phyloP scores from a whole-genome alignment of 2,329 filamentous ascomycete genomes.

The Stagonosporopsis tanaceti region DNA sequence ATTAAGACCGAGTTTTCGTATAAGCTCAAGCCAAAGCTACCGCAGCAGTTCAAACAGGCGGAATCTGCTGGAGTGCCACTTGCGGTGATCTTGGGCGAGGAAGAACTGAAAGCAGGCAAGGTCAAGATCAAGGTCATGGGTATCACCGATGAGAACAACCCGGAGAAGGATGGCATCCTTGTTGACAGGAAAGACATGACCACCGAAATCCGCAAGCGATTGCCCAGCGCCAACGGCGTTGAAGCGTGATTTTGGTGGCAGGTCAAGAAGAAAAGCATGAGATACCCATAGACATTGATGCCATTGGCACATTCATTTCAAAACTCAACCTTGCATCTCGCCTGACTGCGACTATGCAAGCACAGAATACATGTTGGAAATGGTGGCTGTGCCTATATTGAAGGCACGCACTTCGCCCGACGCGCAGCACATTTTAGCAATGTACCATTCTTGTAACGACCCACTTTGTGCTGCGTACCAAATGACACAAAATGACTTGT shows the following conservation, averaged over 20 bases:
- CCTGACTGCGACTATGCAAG: background rate
- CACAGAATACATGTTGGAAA: background rate
- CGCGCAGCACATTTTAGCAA: background rate
- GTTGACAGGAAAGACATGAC: conserved; percentile 71
- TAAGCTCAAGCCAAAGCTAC: conserved; percentile 90
- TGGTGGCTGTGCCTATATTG: background rate
- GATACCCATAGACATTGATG: conserved; percentile 29
- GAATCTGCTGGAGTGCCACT: conserved; percentile 82
- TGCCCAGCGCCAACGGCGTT: conserved; percentile 45
- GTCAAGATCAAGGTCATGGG: conserved; percentile 89
- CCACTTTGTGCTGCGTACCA: background rate
- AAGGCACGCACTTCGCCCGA: background rate
- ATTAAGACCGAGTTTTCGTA: conserved; percentile 91
- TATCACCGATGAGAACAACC: conserved; percentile 75
- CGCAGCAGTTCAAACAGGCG: conserved; percentile 89
- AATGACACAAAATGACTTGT: background rate
- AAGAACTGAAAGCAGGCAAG: conserved; percentile 83
- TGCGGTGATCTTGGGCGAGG: conserved; percentile 88
- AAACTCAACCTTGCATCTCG: background rate
- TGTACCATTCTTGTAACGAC: too few relatives aligned
- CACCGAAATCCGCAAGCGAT: conserved; percentile 65
- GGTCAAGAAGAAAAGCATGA: conserved; percentile 15
- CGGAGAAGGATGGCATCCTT: conserved; percentile 86
- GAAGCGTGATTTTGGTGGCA: background rate
- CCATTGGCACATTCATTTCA: conserved; percentile 7